phyloP scores from a whole-genome alignment of 345 rosid genomes.

The Isatis tinctoria region DNA sequence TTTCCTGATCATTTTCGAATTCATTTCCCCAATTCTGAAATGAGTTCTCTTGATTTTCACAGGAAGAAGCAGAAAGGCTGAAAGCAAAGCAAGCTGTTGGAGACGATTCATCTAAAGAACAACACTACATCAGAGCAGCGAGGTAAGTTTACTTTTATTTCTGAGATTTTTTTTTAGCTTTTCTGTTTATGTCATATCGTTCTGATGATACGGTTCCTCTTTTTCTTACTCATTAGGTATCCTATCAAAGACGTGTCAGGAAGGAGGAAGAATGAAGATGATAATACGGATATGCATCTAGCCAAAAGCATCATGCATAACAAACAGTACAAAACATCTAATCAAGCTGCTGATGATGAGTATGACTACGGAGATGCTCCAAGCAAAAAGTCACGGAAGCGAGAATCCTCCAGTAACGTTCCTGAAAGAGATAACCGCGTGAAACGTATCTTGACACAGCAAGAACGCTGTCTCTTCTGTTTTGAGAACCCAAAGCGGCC shows the following conservation, averaged over 20 bases:
- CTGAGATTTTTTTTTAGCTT: background rate
- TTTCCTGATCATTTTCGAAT: background rate
- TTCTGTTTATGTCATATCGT: background rate
- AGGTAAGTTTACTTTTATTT: slow-evolving; percentile 37
- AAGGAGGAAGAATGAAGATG: slow-evolving; percentile 50
- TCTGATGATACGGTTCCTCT: background rate
- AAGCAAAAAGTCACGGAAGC: slow-evolving; percentile 50
- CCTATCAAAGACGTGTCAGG: slow-evolving; percentile 40
- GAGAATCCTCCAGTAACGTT: slow-evolving; percentile 23
- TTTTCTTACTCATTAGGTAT: slow-evolving; percentile 23
- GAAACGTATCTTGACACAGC: slow-evolving; percentile 74
- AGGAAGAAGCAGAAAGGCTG: slow-evolving; percentile 68
- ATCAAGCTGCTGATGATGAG: slow-evolving; percentile 79
- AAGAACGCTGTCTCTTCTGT: slow-evolving; percentile 87
- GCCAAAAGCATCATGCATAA: slow-evolving; percentile 70
- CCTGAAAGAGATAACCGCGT: slow-evolving; percentile 41
- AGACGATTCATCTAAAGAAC: slow-evolving; percentile 36
- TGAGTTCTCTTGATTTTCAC: slow-evolving; percentile 14
- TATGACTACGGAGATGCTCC: slow-evolving; percentile 86
- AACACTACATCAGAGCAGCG: slow-evolving; percentile 27
- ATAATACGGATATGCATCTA: slow-evolving; percentile 69
- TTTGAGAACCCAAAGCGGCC: slow-evolving; percentile 89
- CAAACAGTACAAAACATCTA: slow-evolving; percentile 60
- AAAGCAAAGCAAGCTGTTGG: slow-evolving; percentile 45
- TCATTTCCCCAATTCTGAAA: background rate